These are phyloP conservation scores for Cordyceps fumosorosea DNA, from an alignment of 2,329 filamentous ascomycete species.

Conservation along the genomic window DNA sequence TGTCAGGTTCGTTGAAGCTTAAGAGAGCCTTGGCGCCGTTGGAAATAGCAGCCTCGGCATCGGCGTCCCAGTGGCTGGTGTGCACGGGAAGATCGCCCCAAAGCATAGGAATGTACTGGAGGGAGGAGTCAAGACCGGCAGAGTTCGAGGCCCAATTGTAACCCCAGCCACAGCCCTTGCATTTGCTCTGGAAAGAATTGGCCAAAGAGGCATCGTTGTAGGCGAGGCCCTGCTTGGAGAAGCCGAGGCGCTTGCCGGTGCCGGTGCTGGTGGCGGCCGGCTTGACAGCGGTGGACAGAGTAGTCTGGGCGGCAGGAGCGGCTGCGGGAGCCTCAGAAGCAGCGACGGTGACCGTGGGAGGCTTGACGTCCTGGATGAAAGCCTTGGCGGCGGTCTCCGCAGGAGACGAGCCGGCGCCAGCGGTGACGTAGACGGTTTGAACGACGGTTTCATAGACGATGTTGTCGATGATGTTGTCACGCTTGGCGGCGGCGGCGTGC, in stretches of 20 bases:
- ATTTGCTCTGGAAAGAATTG: conserved; percentile 38
- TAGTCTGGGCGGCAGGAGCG: conserved; percentile 17
- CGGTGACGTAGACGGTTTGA: conserved; percentile 35
- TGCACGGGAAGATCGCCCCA: conserved; percentile 46
- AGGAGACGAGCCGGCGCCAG: conserved; percentile 23
- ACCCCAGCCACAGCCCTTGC: conserved; percentile 46
- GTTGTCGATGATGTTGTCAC: conserved; percentile 20
- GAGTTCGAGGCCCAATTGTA: conserved; percentile 61
- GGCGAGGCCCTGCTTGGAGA: conserved; percentile 57
- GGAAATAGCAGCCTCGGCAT: conserved; percentile 45
- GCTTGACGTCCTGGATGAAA: conserved; percentile 14
- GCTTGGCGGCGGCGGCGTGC: conserved; percentile 28
- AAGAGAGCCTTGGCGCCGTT: conserved; percentile 52
- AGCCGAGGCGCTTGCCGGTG: neutral
- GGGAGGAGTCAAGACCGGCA: conserved; percentile 33
- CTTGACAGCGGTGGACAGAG: conserved; percentile 21
- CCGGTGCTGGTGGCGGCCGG: conserved; percentile 5
- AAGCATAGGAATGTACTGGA: conserved; percentile 62
- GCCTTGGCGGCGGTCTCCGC: conserved; percentile 16
- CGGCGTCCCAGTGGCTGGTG: conserved; percentile 42
- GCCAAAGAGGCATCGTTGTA: conserved; percentile 56
- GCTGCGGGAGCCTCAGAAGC: conserved; percentile 10
- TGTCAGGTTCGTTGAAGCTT: conserved; percentile 68
- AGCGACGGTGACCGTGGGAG: conserved; percentile 6
- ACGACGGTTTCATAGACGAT: conserved; percentile 25